Base-by-base conservation (phyloP, 805 yeast genomes). In the Priceomyces haplophilus region DNA sequence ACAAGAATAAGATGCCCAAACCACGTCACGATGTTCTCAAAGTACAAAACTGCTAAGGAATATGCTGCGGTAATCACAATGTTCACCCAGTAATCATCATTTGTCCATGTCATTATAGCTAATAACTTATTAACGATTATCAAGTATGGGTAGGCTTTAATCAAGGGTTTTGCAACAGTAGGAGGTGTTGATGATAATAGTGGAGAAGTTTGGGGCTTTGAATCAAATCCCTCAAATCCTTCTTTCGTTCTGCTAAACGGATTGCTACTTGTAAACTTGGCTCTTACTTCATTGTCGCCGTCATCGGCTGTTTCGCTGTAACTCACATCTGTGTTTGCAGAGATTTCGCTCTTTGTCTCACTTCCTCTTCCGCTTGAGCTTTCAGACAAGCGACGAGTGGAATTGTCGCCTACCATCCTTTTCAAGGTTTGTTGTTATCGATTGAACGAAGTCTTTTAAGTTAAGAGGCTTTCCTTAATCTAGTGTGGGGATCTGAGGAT, bases 121-220 rank as follows among this genome's bases (percentile, higher is more conserved):
- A 89, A 69, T 2, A 78, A 48, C 50, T 82, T 80, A 60, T 90
- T 88, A 7, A 82, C 79, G 1, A 85, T 77, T 31, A 86, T 73
- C 34, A 91, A 69, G 58, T 88, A 88, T 1, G 98, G 98, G 59
- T 91, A 90, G 7, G 95, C 80, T 46, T 80, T 75, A 31, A 89
- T 79, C 40, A 91, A 72, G 2, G 93, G 87, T 53, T 87, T 85
- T 23, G 96, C 83, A 11, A 91, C 88, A 0, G 89, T 79, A 2
- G 97, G 93, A 2, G 98, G 98, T 0, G 99, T 93, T 1, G 88
- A 80, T 1, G 88, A 80, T 30, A 88, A 74, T 50, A 93, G 73
- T 1, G 97, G 96, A 2, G 96, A 85, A 1, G 93, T 76, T 46
- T 77, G 69, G 40, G 79, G 72, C 47, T 56, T 56, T 3, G 61